Evolutionary conservation across 192 early-diverging fungal species (phyloP), one percentile per base, ranked within the genome.

Genomic region (Powellomyces hirtus): DNA sequence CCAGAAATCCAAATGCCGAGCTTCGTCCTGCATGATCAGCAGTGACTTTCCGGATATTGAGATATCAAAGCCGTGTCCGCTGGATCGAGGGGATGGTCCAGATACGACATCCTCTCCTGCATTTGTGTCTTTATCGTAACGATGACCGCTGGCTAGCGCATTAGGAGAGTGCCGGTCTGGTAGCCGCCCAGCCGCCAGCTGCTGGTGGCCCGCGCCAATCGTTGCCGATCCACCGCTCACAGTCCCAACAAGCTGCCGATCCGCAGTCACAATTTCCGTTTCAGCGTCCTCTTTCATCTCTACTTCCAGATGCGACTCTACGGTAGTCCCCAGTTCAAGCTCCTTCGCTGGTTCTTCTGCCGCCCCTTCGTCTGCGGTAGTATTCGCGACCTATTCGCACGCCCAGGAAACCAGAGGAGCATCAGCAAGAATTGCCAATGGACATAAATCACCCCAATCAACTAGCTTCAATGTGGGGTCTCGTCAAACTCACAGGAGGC

Each of bases 1-100:
- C 60, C 75, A 77, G 31, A 85, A 72, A 16, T 78, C 85, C 81
- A 64, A 67, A 51, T 62, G 66, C 53, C 69, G 50, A 13, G 72
- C 55, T 60, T 80, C 80, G 33, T 80, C 74, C 46, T 72, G 56
- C 66, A 77, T 71, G 27, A 62, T 63, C 35, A 42, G 7, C 26
- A 36, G 35, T 20, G 49, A 55, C 56, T 63, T 63, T 38, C 52
- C 68, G 14, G 60, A 35, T n/a, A 71, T 4, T 10, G 49, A 16
- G 56, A 59, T 50, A 18, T 64, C 20, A 24, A n/a, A 30, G 14
- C 14, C 3, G 5, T 5, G 24, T 18, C 33, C 31, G 10, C 40
- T 18, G 40, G 40, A 13, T 42, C 10, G 40, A 42, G 8, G 40
- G 40, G 40, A 42, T 14, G 46, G 46, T 5, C 46, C 46, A 18